Evolutionary conservation across 1,284 basidiomycete species (phyloP).

Genomic region (Papiliotrema flavescens): DNA sequence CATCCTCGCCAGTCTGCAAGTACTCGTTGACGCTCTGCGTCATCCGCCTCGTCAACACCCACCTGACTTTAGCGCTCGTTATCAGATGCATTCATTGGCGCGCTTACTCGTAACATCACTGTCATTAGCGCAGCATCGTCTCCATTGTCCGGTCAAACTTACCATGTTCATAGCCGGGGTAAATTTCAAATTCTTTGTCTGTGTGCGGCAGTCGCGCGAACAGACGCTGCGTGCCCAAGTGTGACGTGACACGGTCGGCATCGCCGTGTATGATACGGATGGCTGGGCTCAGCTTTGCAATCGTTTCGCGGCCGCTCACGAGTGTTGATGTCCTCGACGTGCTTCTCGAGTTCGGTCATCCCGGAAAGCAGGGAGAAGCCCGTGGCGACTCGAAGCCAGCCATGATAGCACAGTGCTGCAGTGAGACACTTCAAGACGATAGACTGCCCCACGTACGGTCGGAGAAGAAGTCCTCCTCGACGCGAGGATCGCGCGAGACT

Average conservation of each 20-base stretch:
- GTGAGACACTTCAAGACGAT: neutral
- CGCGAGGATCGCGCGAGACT: constrained; percentile 54
- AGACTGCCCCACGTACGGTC: constrained; percentile 39
- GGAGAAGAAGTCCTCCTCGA: constrained; percentile 49
- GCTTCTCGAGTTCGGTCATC: constrained; percentile 45
- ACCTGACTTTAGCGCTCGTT: constrained; percentile 29
- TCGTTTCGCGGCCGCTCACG: constrained; percentile 26
- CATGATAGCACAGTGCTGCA: constrained; percentile 51
- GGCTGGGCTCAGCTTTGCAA: constrained; percentile 26
- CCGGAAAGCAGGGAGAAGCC: constrained; percentile 52
- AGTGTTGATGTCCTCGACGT: constrained; percentile 41
- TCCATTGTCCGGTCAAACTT: constrained; percentile 10
- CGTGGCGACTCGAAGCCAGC: constrained; percentile 51
- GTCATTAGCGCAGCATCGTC: constrained; percentile 2
- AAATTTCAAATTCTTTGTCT: constrained; percentile 52
- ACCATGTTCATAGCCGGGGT: constrained; percentile 54
- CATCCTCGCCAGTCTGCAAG: constrained; percentile 47
- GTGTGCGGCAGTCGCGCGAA: constrained; percentile 45
- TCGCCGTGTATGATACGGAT: constrained; percentile 53
- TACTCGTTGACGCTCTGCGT: constrained; percentile 47
- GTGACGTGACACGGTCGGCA: constrained; percentile 51
- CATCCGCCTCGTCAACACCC: constrained; percentile 46
- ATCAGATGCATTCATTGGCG: neutral
- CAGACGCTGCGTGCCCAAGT: constrained; percentile 47
- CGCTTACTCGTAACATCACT: constrained; percentile 44